Base-by-base conservation (phyloP, 1,284 basidiomycete species). In the Athelia sp. region DNA sequence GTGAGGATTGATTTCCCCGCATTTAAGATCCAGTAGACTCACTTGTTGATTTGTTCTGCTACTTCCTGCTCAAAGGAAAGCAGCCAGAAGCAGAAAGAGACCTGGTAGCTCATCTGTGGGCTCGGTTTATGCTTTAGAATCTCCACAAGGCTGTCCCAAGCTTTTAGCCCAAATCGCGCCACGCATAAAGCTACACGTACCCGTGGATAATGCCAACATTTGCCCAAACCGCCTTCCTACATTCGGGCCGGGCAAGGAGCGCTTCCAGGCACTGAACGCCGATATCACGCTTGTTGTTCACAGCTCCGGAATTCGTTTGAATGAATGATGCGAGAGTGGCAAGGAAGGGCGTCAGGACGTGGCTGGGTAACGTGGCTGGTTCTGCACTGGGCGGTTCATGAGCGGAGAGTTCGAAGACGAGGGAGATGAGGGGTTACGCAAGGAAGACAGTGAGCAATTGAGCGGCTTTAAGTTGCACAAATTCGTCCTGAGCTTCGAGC, bases 91-190 rank as follows among this genome's bases (percentile, higher is more conserved):
- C 90, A 95, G 62, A 93, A 92, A 31, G 86, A 83, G 38, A 93
- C 84, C 71, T 96, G 93, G 66, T 98, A 99, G 70, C 85, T 89
- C 83, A 95, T 90, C 69, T 99, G 96, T n/a, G 93, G 89, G 11
- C 79, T 76, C 17, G 86, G 80, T 54, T 81, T 88, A 49, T 81
- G 75, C 60, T 84, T 85, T 52, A 94, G 72, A 35, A 89, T 87
- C 42, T 92, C 87, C 14, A 91, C 76, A 43, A 93, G 71, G 9
- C 90, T 93, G 54, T 6, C 50, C 14, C 32, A 35, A 50, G 42
- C 15, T 9, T 21, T 21, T 17, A 43, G 43, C 44, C n/a, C 31
- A 52, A 45, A 11, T n/a, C 32, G 29, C 18, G n/a, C 42, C 52
- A 19, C 4, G 26, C 26, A 29, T n/a, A 29, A 29, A 4, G 13